phyloP scores from a whole-genome alignment of 2,329 filamentous ascomycete genomes.

The Metarhizium robertsii region DNA sequence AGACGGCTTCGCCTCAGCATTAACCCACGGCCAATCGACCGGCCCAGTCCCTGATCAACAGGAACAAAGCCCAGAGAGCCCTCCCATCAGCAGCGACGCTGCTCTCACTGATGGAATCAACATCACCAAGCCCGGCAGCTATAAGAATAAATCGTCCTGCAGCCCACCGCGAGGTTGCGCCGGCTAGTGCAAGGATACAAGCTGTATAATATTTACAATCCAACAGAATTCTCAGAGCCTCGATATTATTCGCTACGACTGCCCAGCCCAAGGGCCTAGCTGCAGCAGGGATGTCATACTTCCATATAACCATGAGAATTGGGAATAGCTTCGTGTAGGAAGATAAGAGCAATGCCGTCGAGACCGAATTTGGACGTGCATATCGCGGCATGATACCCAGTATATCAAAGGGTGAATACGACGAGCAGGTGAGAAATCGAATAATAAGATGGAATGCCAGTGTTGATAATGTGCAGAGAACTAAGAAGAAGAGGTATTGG shows the following conservation, averaged over 20 bases:
- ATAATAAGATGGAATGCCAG: constrained; percentile 84
- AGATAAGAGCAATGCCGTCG: constrained; percentile 68
- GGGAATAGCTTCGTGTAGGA: constrained; percentile 90
- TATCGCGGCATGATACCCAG: constrained; percentile 51
- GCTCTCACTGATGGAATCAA: constrained; percentile 45
- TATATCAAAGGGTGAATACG: constrained; percentile 45
- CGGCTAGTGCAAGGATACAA: constrained; percentile 63
- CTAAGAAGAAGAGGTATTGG: constrained; percentile 77
- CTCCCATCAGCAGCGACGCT: constrained; percentile 47
- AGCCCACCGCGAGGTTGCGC: constrained; percentile 65
- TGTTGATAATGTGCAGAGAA: constrained; percentile 74
- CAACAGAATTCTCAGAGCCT: constrained; percentile 87
- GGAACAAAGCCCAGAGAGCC: constrained; percentile 48
- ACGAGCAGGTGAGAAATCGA: constrained; percentile 63
- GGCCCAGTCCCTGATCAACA: constrained; percentile 49
- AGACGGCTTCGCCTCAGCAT: too few relatives aligned
- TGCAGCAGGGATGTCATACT: constrained; percentile 76
- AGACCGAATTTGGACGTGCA: constrained; percentile 68
- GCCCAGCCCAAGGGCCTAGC: constrained; percentile 74
- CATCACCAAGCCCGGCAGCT: constrained; percentile 56
- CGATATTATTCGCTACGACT: constrained; percentile 89
- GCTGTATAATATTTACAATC: constrained; percentile 82
- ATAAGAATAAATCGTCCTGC: constrained; percentile 65
- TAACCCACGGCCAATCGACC: constrained; percentile 42
- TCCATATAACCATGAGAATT: constrained; percentile 94